phyloP scores from a whole-genome alignment of 1,139 yeast genomes.

The Zygosaccharomyces sapae region DNA sequence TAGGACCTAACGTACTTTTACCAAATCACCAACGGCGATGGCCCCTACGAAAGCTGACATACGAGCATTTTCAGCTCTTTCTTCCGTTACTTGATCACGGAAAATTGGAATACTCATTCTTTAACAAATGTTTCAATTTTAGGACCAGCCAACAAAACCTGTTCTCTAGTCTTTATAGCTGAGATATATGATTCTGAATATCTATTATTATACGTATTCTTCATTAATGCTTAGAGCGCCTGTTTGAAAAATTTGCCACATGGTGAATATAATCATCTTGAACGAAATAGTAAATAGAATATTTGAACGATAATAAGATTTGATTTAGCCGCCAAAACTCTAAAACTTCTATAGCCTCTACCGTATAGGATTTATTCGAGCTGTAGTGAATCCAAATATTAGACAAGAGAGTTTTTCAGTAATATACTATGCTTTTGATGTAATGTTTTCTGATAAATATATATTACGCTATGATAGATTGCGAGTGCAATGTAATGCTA shows the following conservation, averaged over 20 bases:
- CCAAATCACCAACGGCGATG: conserved; percentile 96
- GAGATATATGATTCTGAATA: background rate
- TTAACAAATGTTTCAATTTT: background rate
- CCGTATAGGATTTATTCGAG: too few relatives aligned
- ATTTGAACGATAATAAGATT: background rate
- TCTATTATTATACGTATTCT: background rate
- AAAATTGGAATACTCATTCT: conserved; percentile 68
- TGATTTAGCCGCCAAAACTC: background rate
- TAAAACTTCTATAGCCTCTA: too few relatives aligned
- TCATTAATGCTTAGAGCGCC: conserved; percentile 4
- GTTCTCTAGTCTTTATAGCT: background rate
- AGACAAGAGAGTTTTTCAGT: too few relatives aligned
- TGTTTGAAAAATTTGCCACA: conserved; percentile 13
- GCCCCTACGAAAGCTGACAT: conserved; percentile 97
- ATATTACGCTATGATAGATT: too few relatives aligned
- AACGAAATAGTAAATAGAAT: background rate
- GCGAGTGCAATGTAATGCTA: too few relatives aligned
- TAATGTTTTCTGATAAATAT: too few relatives aligned
- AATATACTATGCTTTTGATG: too few relatives aligned
- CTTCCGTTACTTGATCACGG: conserved; percentile 97
- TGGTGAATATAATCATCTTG: background rate
- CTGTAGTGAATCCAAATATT: too few relatives aligned
- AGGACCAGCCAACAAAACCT: background rate
- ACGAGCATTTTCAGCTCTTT: conserved; percentile 96
- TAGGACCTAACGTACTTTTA: conserved; percentile 96